A percentile compares a stretch with the other conserved stretches of the same genome.
Conservation (phyloP, 1,139 yeast genomes). For the Debaryomycetaceae sp. region DNA sequence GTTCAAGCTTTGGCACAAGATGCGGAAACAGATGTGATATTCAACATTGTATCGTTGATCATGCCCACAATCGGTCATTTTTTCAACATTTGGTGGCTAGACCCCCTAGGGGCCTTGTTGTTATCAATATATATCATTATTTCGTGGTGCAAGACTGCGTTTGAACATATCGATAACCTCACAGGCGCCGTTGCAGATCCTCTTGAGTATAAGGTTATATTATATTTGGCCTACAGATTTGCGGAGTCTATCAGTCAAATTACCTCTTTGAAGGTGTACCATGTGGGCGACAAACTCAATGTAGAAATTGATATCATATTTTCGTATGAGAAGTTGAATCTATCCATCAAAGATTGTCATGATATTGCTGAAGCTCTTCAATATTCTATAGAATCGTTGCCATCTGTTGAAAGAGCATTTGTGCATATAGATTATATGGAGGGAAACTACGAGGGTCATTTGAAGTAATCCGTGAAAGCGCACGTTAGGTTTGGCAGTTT, state of each 20-base stretch:
- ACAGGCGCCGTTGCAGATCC: conserved; percentile 71
- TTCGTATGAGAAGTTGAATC: conserved; percentile 39
- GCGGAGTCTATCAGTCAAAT: conserved; percentile 65
- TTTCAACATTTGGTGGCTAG: conserved; percentile 59
- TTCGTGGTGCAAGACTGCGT: conserved; percentile 63
- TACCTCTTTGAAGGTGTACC: conserved; percentile 69
- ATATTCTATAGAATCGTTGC: conserved; percentile 73
- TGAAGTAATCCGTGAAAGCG: conserved; percentile 17
- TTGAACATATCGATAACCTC: conserved; percentile 69
- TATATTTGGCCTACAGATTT: conserved; percentile 66
- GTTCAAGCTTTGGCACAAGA: conserved; percentile 81
- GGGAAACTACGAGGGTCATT: conserved; percentile 50
- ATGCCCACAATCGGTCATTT: conserved; percentile 63
- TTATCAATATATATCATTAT: conserved; percentile 60
- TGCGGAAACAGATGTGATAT: conserved; percentile 73
- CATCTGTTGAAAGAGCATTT: conserved; percentile 75
- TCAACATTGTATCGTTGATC: conserved; percentile 63
- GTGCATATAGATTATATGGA: conserved; percentile 74
- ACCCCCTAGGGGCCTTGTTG: conserved; percentile 67
- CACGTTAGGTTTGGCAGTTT: no score
- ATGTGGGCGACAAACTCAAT: conserved; percentile 72
- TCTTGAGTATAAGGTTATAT: conserved; percentile 60
- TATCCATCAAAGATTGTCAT: conserved; percentile 65
- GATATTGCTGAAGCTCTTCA: conserved; percentile 81
- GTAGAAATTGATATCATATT: conserved; percentile 75